A percentile compares a stretch with the other conserved stretches of the same genome.
Evolutionary conservation across 106 monocot species (phyloP).

Genomic region (Allium sativum): DNA sequence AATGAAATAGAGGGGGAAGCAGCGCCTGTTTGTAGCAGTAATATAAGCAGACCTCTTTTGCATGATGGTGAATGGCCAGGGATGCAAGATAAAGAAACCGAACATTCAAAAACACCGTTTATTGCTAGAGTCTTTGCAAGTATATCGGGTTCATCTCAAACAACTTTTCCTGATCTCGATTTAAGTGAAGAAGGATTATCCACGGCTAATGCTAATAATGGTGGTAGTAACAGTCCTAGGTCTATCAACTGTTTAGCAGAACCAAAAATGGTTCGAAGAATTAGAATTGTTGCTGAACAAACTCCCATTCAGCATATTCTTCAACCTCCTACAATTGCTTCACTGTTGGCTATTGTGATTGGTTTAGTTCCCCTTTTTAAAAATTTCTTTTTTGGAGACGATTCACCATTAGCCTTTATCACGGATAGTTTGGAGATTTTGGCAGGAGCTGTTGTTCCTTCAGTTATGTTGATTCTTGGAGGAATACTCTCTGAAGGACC

Average conservation of each 20-base stretch:
- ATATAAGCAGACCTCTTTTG: slow-evolving; percentile 42
- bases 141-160: slow-evolving; percentile 49
- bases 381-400: slow-evolving; percentile 54
- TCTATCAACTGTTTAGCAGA: slow-evolving; percentile 82
- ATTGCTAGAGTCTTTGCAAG: slow-evolving; percentile 60
- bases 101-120: slow-evolving; percentile 58
- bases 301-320: slow-evolving; percentile 83
- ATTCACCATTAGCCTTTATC: slow-evolving; percentile 73
- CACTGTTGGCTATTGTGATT: slow-evolving; percentile 64
- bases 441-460: slow-evolving; percentile 81
- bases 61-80: slow-evolving; percentile 78
- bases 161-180: slow-evolving; percentile 48
- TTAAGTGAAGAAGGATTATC: slow-evolving; percentile 20
- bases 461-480: slow-evolving; percentile 87
- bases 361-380: slow-evolving; percentile 67
- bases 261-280: slow-evolving; percentile 68
- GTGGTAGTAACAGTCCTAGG: slow-evolving; percentile 41
- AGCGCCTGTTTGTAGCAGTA: not conserved
- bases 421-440: slow-evolving; percentile 92
- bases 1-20: slow-evolving; percentile 16
- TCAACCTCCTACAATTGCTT: slow-evolving; percentile 93
- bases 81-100: slow-evolving; percentile 49
- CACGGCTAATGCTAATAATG: not conserved
- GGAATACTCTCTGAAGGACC: slow-evolving; percentile 92
- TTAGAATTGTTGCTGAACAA: slow-evolving; percentile 80